Evolutionary conservation across 768 basidiomycete species (phyloP).

Genomic region (Trametes cubensis): DNA sequence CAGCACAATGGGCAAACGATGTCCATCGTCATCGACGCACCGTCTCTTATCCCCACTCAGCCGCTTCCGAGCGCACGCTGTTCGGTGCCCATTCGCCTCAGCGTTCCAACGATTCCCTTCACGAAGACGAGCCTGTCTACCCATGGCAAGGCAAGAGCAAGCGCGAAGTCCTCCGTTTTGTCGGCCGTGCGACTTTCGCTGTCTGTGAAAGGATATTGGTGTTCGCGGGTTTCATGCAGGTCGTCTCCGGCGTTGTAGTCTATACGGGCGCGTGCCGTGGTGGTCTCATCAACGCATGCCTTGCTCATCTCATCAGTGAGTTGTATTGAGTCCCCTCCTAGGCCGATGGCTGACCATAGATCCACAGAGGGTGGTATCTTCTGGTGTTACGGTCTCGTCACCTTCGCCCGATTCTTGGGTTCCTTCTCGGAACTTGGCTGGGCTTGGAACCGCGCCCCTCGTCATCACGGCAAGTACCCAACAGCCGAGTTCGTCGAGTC

Average conservation of each 20-base stretch:
- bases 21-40: constrained; percentile 40
- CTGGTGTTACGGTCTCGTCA: constrained; percentile 85
- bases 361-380: constrained; percentile 84
- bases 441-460: constrained; percentile 87
- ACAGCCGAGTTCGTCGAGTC: constrained; percentile 83
- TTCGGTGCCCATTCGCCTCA: constrained; percentile 51
- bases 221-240: constrained; percentile 67
- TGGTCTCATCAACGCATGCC: constrained; percentile 76
- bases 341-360: constrained; percentile 3
- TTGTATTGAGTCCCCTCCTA: constrained; percentile 12
- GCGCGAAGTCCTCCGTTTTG: constrained; percentile 38
- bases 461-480: constrained; percentile 42
- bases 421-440: constrained; percentile 85
- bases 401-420: constrained; percentile 94
- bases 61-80: constrained; percentile 55
- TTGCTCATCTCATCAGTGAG: constrained; percentile 92
- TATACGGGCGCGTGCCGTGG: constrained; percentile 89
- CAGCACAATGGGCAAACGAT: constrained; percentile 58
- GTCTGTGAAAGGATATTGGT: constrained; percentile 66
- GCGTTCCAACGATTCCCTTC: constrained; percentile 63
- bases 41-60: constrained; percentile 47
- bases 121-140: constrained; percentile 35
- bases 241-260: constrained; percentile 70
- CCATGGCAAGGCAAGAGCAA: constrained; percentile 24
- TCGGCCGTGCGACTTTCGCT: constrained; percentile 53